These are phyloP conservation scores for Durio zibethinus DNA, from an alignment of 345 rosid species.

Conservation along the genomic window DNA sequence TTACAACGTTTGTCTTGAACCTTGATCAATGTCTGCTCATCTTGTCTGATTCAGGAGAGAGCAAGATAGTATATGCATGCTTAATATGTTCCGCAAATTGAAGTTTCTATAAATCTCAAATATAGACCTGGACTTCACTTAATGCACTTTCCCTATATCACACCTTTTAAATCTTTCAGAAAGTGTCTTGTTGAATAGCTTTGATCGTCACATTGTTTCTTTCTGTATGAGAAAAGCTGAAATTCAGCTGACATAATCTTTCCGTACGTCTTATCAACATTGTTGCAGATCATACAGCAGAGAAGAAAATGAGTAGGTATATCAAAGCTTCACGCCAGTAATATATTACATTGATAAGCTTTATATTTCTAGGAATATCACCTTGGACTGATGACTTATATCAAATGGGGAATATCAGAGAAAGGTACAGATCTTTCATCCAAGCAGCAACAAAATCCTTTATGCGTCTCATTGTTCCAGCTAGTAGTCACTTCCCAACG, in stretches of 20 bases:
- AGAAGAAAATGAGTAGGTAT: conserved; percentile 75
- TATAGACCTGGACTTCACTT: no score
- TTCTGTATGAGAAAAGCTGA: no score
- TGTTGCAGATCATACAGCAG: conserved; percentile 60
- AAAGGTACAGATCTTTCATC: neutral
- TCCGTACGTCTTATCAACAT: neutral
- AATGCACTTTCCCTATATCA: neutral
- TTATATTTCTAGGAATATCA: conserved; percentile 62
- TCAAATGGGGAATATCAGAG: neutral
- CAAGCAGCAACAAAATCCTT: neutral
- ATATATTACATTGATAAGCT: conserved; percentile 70
- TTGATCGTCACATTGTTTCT: no score
- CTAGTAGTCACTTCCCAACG: neutral
- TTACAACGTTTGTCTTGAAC: neutral
- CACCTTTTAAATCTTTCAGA: neutral
- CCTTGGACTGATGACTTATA: conserved; percentile 63
- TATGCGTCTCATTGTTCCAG: neutral
- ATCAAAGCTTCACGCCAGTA: conserved; percentile 60
- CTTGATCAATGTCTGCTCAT: neutral
- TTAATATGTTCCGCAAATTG: no score
- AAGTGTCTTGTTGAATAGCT: neutral
- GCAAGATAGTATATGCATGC: neutral
- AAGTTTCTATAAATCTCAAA: neutral
- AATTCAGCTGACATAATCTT: neutral
- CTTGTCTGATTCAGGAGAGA: neutral